Evolutionary conservation across 495 filamentous ascomycete species (phyloP), one percentile per base, ranked within the genome.

Genomic region (Hypoxylon fragiforme): DNA sequence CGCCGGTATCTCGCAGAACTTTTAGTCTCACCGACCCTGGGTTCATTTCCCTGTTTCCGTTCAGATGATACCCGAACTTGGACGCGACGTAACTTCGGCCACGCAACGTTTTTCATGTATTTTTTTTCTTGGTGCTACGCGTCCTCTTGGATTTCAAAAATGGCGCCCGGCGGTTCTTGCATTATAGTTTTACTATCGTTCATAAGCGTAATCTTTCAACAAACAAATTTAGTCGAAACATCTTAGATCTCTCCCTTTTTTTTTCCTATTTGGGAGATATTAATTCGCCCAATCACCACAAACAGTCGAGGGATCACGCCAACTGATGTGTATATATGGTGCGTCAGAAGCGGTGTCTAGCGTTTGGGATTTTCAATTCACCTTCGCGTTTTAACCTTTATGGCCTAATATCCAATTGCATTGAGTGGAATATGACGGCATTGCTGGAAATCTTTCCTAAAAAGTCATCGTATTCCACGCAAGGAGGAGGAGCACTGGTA

Each of bases 1-100:
- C 62, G 89, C 91, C 21, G 94, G 94, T 41, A 98, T 98, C 65
- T 90, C 94, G n/a, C 94, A 97, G 68, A 98, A 98, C 63, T 98
- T 98, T 62, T 98, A 79, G 67, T 24, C 20, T 38, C n/a, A 8
- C 19, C 6, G 9, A 24, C 13, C 16, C 18, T 3, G 9, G 14
- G 9, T 9, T 9, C 45, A 22, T 20, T 42, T 61, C 48, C 44
- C 15, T 26, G 6, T 44, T 49, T 30, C 38, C 49, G 48, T 63
- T 58, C 60, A 54, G 53, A 49, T 45, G 59, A 63, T 63, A 63
- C 60, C 60, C 60, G 26, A 47, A 42, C 49, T 44, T 63, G 60
- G 60, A 32, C 54, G 40, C 44, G 45, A 54, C 26, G 45, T 30
- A 50, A 50, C 11, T 31, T 49, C 22, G 24, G 13, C 49, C 32